Base-by-base conservation (phyloP, 352 stramenopile genomes). In the Globisporangium canariense region DNA sequence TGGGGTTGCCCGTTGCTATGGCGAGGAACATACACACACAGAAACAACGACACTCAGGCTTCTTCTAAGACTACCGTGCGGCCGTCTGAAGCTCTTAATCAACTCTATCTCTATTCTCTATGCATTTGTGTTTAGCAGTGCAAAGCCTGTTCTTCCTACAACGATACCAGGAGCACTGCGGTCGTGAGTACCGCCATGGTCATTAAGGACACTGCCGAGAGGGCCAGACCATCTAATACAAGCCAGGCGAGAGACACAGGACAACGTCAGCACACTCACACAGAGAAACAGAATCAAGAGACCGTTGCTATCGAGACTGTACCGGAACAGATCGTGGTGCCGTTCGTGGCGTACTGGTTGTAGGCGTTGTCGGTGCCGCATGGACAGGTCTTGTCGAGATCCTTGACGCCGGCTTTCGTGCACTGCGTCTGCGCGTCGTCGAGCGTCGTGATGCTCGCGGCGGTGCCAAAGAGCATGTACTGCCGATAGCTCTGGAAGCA, bases 401-500 rank as follows among this genome's bases (percentile, higher is more conserved):
- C 73, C 4, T 52, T 56, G 18, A 87, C 67, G 8, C 79, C 83
- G 32, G 60, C 50, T 6, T 69, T 71, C 0, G 66, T 79, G 65
- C 83, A 93, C 6, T 67, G 77, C 38, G 81, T 66, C 50, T 91
- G 75, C 1, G 79, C 72, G 13, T 78, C 64, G 22, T 88, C 69
- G 51, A 92, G 65, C 10, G 77, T 71, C 11, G 60, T 62, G n/a
- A 89, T 69, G 28, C 69, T 79, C 0, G 73, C 75, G 0, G 71
- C n/a, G 6, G 81, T 94, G 32, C 83, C 83, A 11, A 85, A 63
- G 60, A 82, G 46, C 71, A 91, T 87, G 64, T 89, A 92, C 60
- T 90, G 82, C 25, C 76, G 75, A 65, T 92, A 94, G 56, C 81
- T 94, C 68, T 94, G 83, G 63, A 92, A 94, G 58, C 83, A 94